Evolutionary conservation across 495 filamentous ascomycete genomes (phyloP).

Genomic region (Lepraria neglecta): DNA sequence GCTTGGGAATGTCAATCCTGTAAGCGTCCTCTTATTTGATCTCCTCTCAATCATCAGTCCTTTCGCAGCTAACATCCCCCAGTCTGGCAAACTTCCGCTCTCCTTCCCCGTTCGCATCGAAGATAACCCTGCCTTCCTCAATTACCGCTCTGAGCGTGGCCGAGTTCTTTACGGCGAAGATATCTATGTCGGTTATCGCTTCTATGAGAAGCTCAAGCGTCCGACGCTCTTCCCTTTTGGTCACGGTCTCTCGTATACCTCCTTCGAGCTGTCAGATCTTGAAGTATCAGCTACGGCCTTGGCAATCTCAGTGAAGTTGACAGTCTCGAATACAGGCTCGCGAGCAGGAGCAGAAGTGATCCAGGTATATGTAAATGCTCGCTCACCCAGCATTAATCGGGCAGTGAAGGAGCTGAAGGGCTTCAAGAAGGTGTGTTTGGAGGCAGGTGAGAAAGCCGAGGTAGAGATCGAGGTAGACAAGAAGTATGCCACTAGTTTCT

Average conservation of each 20-base stretch:
- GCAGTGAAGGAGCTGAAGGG: slow-evolving; percentile 74
- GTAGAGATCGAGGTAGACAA: slow-evolving; percentile 55
- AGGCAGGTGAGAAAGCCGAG: slow-evolving; percentile 54
- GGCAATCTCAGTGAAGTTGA: slow-evolving; percentile 54
- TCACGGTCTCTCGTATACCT: slow-evolving; percentile 76
- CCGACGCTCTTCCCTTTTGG: slow-evolving; percentile 72
- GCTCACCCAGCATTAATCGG: slow-evolving; percentile 48
- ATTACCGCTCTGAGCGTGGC: slow-evolving; percentile 72
- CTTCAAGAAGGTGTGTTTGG: slow-evolving; percentile 69
- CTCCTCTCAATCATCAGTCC: not conserved
- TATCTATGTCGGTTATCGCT: slow-evolving; percentile 75
- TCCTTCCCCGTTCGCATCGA: slow-evolving; percentile 61
- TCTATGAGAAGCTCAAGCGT: slow-evolving; percentile 67
- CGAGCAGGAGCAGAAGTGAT: slow-evolving; percentile 67
- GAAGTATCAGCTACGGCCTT: slow-evolving; percentile 47
- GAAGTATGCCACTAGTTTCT: slow-evolving; percentile 72
- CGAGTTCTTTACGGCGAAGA: slow-evolving; percentile 74
- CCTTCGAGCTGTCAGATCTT: slow-evolving; percentile 61
- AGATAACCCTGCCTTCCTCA: slow-evolving; percentile 70
- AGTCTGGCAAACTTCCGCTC: slow-evolving; percentile 48
- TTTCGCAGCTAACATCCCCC: not conserved
- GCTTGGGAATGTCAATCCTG: slow-evolving; percentile 49
- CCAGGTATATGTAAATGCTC: slow-evolving; percentile 65
- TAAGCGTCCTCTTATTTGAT: not conserved
- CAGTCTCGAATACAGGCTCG: slow-evolving; percentile 61